Percentiles rank a stretch among this genome's conserved stretches.
Evolutionary conservation across 1,139 yeast genomes (phyloP).

Genomic region (Geotrichum bryndzae): DNA sequence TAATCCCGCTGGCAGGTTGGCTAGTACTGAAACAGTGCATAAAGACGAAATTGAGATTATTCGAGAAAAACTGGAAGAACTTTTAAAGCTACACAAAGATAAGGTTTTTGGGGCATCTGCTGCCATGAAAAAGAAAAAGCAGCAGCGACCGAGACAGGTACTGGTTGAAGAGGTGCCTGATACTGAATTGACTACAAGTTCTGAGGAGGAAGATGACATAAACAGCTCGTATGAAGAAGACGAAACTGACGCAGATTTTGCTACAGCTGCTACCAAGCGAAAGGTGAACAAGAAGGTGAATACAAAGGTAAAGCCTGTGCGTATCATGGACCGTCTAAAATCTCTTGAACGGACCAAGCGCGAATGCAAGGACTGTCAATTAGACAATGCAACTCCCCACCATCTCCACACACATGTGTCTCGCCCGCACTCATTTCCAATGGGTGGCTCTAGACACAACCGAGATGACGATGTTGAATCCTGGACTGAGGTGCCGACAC

Average conservation of each 20-base stretch:
- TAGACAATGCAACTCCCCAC: not conserved
- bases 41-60: conserved; percentile 6
- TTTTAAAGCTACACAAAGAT: conserved; percentile 2
- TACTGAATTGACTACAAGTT: not conserved
- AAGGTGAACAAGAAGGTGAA: not conserved
- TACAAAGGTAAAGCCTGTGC: not conserved
- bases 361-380: not conserved
- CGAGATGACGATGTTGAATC: not conserved
- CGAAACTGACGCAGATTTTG: not conserved
- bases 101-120: not conserved
- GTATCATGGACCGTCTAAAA: not conserved
- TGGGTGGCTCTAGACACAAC: not conserved
- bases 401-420: not conserved
- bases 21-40: not conserved
- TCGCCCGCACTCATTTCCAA: not conserved
- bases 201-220: not conserved
- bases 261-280: not conserved
- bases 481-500: conserved; percentile 29
- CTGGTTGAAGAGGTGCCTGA: not conserved
- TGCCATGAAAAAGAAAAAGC: not conserved
- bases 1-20: not conserved
- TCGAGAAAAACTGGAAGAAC: conserved; percentile 10
- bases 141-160: not conserved
- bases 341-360: not conserved
- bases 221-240: not conserved